Evolutionary conservation across 495 filamentous ascomycete genomes (phyloP), one percentile per base, ranked within the genome.

Genomic region (Thozetella sp.): DNA sequence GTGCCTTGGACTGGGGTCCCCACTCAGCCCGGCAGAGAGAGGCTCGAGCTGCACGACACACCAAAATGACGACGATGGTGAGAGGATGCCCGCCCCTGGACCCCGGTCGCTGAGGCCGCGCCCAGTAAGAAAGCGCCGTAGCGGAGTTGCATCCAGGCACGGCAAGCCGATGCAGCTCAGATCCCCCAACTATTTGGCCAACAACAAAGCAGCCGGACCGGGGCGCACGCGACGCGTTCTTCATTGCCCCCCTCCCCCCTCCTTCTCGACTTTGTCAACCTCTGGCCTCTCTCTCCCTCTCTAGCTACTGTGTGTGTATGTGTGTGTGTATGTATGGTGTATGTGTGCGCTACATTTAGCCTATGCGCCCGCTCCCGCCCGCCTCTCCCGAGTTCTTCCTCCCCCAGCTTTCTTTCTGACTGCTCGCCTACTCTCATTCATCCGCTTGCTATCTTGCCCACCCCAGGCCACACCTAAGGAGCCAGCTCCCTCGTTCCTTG

Each of bases 201-300:
- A 67, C 65, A 64, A 67, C 59, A 64, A 62, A 53, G 48, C 11
- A 48, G n/a, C 12, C 43, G 43, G 43, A 51, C 52, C 25, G 51
- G 61, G 25, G 51, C 58, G 56, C 61, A 67, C 65, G 65, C 65
- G 65, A 58, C 59, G 56, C 62, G 54, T 67, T 54, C 34, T 19
- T 30, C 30, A 22, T 13, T n/a, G 12, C 11, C 43, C 43, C 43
- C 9, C 20, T n/a, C n/a, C n/a, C 43, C 43, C 43, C 43, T n/a
- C 20, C 43, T 20, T 48, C 43, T 11, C 10, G n/a, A 48, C 43
- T 19, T 10, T 11, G 11, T 48, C 10, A n/a, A 20, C 43, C n/a
- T 48, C 43, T 48, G 11, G 20, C 11, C 43, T 20, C n/a, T 48
- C n/a, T 20, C n/a, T 48, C 43, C 20, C 43, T 11, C n/a, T 20